These are phyloP conservation scores for Fimicolochytrium jonesii DNA, from an alignment of 192 early-diverging fungal species.

Conservation along the genomic window DNA sequence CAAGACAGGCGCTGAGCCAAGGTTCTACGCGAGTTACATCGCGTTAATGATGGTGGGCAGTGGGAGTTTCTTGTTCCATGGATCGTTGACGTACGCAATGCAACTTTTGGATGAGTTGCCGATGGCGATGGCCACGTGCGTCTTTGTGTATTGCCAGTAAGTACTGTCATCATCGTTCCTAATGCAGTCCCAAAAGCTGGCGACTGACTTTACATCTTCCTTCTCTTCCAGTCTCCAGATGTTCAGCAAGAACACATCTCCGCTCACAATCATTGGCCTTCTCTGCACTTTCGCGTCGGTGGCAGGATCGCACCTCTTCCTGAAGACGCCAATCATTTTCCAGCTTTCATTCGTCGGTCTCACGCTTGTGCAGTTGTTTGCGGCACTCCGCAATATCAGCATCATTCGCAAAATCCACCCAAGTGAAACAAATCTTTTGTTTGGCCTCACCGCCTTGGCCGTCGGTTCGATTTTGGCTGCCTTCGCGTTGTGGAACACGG, in stretches of 20 bases:
- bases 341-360: slow-evolving; percentile 34
- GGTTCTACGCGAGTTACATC: slow-evolving; percentile 56
- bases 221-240: slow-evolving; percentile 3
- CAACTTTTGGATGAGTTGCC: slow-evolving; percentile 78
- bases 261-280: slow-evolving; percentile 6
- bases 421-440: slow-evolving; percentile 24
- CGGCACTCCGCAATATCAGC: slow-evolving; percentile 23
- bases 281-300: slow-evolving; percentile 33
- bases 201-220: not conserved
- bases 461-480: slow-evolving; percentile 18
- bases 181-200: slow-evolving; percentile 7
- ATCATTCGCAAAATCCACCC: not conserved
- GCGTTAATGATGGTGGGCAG: slow-evolving; percentile 55
- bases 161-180: slow-evolving; percentile 30
- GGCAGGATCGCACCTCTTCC: slow-evolving; percentile 53
- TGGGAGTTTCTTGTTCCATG: slow-evolving; percentile 75
- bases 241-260: not conserved
- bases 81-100: slow-evolving; percentile 65
- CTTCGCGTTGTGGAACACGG: slow-evolving; percentile 70
- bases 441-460: slow-evolving; percentile 22
- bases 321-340: slow-evolving; percentile 68
- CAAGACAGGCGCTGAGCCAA: slow-evolving; percentile 39
- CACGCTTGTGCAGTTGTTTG: not conserved
- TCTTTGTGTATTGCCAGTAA: slow-evolving; percentile 45
- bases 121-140: slow-evolving; percentile 55